Evolutionary conservation across 805 yeast genomes (phyloP).

Genomic region (Myxozyma melibiosi): DNA sequence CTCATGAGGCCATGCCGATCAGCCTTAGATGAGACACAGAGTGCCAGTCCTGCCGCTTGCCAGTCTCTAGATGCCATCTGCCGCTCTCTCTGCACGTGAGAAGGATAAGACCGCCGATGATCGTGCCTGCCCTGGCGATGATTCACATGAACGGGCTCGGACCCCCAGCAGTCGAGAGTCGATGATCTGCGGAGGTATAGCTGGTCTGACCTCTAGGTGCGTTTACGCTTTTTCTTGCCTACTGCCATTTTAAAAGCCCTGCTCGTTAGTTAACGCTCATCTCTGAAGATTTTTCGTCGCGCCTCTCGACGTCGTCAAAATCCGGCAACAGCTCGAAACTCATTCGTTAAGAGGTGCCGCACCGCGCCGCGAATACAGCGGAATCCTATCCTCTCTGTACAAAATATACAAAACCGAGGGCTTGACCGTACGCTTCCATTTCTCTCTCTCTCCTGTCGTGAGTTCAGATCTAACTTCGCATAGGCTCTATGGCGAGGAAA

Average conservation of each 20-base stretch:
- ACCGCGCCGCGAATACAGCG: conserved; percentile 5
- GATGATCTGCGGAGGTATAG: conserved; percentile 66
- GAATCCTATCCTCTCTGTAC: conserved; percentile 41
- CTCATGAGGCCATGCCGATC: no score
- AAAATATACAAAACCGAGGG: conserved; percentile 67
- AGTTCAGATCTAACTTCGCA: not conserved
- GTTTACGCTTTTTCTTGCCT: conserved; percentile 23
- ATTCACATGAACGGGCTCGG: no score
- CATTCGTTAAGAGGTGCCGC: conserved; percentile 2
- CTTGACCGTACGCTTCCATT: conserved; percentile 37
- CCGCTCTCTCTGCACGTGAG: no score
- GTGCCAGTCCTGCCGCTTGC: no score
- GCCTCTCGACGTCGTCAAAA: conserved; percentile 78
- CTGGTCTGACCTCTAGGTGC: conserved; percentile 61
- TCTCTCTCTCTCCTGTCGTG: not conserved
- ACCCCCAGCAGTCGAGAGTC: conserved; percentile 58
- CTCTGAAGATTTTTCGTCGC: conserved; percentile 59
- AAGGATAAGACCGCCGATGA: no score
- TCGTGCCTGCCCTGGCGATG: no score
- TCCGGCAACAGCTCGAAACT: conserved; percentile 66
- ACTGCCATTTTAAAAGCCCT: not conserved
- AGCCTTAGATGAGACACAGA: no score
- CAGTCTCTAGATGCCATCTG: no score
- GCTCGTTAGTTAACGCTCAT: not conserved
- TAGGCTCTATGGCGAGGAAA: conserved; percentile 80